Evolutionary conservation across 2,329 filamentous ascomycete genomes (phyloP), one percentile per base, ranked within the genome.

Genomic region (Nothophoma quercina): DNA sequence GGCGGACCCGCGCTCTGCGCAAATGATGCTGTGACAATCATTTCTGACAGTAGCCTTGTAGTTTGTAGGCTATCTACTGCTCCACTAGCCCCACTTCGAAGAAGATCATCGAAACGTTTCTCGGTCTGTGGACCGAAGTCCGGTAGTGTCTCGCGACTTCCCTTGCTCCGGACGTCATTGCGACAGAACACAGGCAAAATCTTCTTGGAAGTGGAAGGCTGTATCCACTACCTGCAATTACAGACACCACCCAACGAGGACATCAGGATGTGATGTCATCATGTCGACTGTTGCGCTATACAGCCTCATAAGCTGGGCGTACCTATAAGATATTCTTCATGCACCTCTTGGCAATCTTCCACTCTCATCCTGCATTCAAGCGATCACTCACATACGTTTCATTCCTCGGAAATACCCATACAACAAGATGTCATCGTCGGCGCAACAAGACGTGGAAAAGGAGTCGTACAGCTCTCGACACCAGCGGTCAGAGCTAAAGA

Each of bases 401-500:
- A 5, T 30, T 35, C 26, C 18, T n/a, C 18, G 3, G 25, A 29
- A 15, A 41, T 45, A 26, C 22, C 10, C 18, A 45, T 32, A 40
- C 30, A 12, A n/a, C 32, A 29, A 22, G 15, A 45, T 67, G 62
- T 16, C 56, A 26, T 33, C 45, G 1, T 58, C 61, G 5, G 51
- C 53, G 38, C 41, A 60, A 38, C 34, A 41, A 32, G 29, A 30
- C 35, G 41, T 41, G 15, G 33, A 55, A 13, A 43, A 50, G 5
- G 49, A 57, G 19, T 38, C 51, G 10, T 34, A 60, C 29, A 55
- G 46, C 38, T 63, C 63, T 30, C 64, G 56, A 56, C 62, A 56
- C 5, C 60, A 67, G 29, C 57, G 51, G 16, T 59, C 62, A 15
- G 62, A 65, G 50, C 51, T 64, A 7, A 41, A 55, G 8, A 45